These are phyloP conservation scores for Senecio squalidus DNA, from an alignment of 140 eudicot species.

Conservation along the genomic window DNA sequence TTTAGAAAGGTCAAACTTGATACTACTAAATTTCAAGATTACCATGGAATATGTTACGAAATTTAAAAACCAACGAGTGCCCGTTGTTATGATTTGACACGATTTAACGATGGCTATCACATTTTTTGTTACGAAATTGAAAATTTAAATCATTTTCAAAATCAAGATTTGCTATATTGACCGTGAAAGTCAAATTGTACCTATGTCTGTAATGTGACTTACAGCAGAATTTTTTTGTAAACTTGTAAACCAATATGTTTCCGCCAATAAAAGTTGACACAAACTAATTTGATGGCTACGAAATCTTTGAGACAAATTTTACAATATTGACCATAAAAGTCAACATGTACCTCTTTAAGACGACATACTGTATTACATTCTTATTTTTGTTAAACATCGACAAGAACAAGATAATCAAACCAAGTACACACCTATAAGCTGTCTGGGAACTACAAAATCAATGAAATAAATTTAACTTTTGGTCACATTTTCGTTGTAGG, in stretches of 20 bases:
- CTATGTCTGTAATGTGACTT: background rate
- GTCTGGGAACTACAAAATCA: background rate
- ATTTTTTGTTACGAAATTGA: background rate
- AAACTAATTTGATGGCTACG: background rate
- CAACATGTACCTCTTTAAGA: background rate
- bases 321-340: background rate
- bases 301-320: background rate
- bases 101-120: background rate
- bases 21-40: background rate
- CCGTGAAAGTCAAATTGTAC: conserved; percentile 1
- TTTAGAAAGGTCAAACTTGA: background rate
- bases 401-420: too few relatives aligned
- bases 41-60: background rate
- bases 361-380: background rate
- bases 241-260: background rate
- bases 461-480: background rate
- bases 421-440: too few relatives aligned
- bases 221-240: background rate
- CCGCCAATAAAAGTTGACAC: background rate
- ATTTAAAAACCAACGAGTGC: background rate
- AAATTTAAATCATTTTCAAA: background rate
- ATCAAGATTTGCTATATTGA: background rate
- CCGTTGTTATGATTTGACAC: background rate
- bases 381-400: background rate
- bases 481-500: conserved; percentile 29